Percentiles rank a stretch among this genome's conserved stretches.
Evolutionary conservation across 1,284 basidiomycete genomes (phyloP).

Genomic region (Prillingera fragicola): DNA sequence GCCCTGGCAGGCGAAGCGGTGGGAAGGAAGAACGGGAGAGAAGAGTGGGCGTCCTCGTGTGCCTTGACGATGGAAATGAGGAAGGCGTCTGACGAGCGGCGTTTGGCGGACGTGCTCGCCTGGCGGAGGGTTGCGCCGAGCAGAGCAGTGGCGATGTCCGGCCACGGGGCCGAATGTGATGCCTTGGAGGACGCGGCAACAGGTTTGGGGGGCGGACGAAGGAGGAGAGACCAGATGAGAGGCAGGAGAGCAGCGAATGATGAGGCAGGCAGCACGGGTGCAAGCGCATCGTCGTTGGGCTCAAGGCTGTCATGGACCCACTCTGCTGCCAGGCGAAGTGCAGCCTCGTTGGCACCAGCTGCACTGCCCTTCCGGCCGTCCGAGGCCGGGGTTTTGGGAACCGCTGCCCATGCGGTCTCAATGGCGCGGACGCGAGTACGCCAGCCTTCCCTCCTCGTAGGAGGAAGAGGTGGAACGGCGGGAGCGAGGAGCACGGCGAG

Average conservation of each 20-base stretch:
- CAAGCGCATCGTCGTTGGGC: slow-evolving; percentile 39
- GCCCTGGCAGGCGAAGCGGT: slow-evolving; percentile 20
- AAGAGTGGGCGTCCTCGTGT: slow-evolving; percentile 39
- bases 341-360: slow-evolving; percentile 24
- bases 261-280: slow-evolving; percentile 54
- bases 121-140: slow-evolving; percentile 36
- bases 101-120: slow-evolving; percentile 43
- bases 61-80: slow-evolving; percentile 64
- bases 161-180: not conserved
- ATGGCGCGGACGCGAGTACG: slow-evolving; percentile 25
- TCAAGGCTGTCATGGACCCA: slow-evolving; percentile 66
- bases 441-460: slow-evolving; percentile 21
- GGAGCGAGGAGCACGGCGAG: slow-evolving; percentile 33
- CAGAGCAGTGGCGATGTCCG: slow-evolving; percentile 23
- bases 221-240: slow-evolving; percentile 75
- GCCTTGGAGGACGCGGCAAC: too few relatives aligned
- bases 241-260: slow-evolving; percentile 69
- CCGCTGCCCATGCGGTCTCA: slow-evolving; percentile 27
- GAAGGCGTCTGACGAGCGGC: slow-evolving; percentile 56
- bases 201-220: slow-evolving; percentile 48
- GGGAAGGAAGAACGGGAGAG: slow-evolving; percentile 40
- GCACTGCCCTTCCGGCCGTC: slow-evolving; percentile 6
- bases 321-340: slow-evolving; percentile 46
- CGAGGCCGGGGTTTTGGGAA: too few relatives aligned
- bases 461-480: slow-evolving; percentile 7